These are phyloP conservation scores for Cercospora sesami DNA, from an alignment of 2,329 filamentous ascomycete genomes.

Conservation along the genomic window DNA sequence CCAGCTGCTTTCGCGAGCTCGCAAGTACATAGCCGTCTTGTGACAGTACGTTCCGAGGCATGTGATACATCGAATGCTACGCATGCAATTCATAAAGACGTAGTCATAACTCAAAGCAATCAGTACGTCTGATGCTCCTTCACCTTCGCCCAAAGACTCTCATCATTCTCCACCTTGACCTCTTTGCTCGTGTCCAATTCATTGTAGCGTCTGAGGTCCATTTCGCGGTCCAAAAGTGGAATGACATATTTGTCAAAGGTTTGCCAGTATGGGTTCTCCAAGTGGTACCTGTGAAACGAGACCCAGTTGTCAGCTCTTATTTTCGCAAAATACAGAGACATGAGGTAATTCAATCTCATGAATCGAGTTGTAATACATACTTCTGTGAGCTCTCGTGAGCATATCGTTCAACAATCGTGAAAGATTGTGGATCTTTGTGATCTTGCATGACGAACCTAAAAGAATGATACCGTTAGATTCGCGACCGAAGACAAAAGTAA, in stretches of 20 bases:
- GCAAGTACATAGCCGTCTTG: not conserved
- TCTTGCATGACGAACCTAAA: constrained; percentile 77
- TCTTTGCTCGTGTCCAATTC: constrained; percentile 58
- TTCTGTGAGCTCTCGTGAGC: constrained; percentile 57
- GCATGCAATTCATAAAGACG: not conserved
- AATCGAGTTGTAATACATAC: constrained; percentile 40
- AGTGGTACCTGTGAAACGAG: not conserved
- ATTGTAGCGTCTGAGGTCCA: constrained; percentile 68
- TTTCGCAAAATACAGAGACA: not conserved
- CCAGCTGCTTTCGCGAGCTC: not conserved
- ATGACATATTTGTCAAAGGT: constrained; percentile 74
- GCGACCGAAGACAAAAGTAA: not conserved
- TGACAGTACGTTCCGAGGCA: not conserved
- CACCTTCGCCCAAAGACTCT: constrained; percentile 38
- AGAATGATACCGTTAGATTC: not conserved
- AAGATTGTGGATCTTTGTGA: constrained; percentile 65
- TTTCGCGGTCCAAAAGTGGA: constrained; percentile 65
- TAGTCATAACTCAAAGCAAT: not conserved
- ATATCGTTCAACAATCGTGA: constrained; percentile 75
- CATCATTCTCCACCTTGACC: constrained; percentile 39
- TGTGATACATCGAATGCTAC: not conserved
- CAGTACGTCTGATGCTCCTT: constrained; percentile 39
- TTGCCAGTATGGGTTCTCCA: constrained; percentile 69
- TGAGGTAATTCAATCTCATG: not conserved
- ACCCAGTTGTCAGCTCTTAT: not conserved